Base-by-base conservation (phyloP, 768 basidiomycete species). In the Tricholomella constricta region DNA sequence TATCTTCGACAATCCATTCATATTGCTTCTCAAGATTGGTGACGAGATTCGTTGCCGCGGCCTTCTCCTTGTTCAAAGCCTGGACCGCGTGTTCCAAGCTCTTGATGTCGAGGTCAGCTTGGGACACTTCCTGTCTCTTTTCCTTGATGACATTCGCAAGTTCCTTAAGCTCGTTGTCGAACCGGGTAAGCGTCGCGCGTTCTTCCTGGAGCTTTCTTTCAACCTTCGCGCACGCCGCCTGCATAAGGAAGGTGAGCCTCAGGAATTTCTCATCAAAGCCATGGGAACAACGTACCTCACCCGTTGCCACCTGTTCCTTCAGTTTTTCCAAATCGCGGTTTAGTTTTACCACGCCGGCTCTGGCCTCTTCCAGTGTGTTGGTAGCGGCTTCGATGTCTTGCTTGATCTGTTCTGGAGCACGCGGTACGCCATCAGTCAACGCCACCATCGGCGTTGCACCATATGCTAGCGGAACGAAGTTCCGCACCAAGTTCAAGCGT, bases 1-100 rank as follows among this genome's bases (percentile, higher is more conserved):
- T 81, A 66, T 99, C 95, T 55, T 94, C 85, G 4, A 66, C 66
- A 55, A 99, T 98, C 97, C 97, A 98, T 0, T 86, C 80, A 60
- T 88, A 80, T 65, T 86, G 81, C 63, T 86, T 84, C 72, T 97
- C 94, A n/a, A 96, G 76, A 43, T 78, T 80, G 22, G 77, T 67
- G 23, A 86, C 80, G 32, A 63, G 50, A 40, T 82, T 84, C 26
- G 66, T 63, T 1, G 84, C 82, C 1, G 77, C 60, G 6, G 79
- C 69, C 62, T 79, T 79, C 50, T 97, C 94, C 68, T 88, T 91
- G 26, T 68, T 75, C 27, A 88, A 67, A 10, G 69, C 70, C 40
- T 77, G 75, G 4, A 91, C 72, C 2, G 88, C 88, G 59, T 94
- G 89, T 38, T 89, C 88, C 14, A 88, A 64, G 65, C 87, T 76